Percentiles rank a stretch among this genome's conserved stretches.
Evolutionary conservation across 2,329 filamentous ascomycete species (phyloP).

Genomic region (Zelopaecilomyces penicillatus): DNA sequence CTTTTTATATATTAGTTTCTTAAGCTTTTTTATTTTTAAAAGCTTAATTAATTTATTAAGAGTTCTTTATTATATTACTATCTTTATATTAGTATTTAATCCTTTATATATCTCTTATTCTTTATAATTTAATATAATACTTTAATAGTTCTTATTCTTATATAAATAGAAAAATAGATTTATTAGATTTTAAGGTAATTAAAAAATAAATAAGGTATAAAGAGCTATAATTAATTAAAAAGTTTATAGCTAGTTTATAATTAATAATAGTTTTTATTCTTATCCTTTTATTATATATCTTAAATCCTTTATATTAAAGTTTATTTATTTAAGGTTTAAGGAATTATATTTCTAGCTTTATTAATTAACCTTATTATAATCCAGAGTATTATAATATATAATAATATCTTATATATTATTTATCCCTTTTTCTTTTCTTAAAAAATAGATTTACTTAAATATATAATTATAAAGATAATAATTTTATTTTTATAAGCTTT

Average conservation of each 20-base stretch:
- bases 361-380: no score
- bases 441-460: conserved; percentile 1
- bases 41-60: neutral
- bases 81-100: conserved; percentile 1
- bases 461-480: neutral
- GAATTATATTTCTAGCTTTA: no score
- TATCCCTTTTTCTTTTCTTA: no score
- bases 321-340: no score
- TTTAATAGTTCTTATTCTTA: conserved; percentile 6
- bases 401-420: no score
- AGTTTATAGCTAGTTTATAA: no score
- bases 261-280: no score
- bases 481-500: no score
- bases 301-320: no score
- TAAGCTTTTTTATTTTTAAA: neutral
- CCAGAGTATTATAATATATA: neutral
- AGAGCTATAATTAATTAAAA: neutral
- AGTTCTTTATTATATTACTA: conserved; percentile 1
- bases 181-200: neutral
- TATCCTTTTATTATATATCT: no score
- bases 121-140: neutral
- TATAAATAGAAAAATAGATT: neutral
- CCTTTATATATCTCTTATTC: conserved; percentile 1
- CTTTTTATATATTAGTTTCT: neutral
- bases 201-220: neutral